These are phyloP conservation scores for Tetracladium setigerum DNA, from an alignment of 495 filamentous ascomycete genomes.

Conservation along the genomic window DNA sequence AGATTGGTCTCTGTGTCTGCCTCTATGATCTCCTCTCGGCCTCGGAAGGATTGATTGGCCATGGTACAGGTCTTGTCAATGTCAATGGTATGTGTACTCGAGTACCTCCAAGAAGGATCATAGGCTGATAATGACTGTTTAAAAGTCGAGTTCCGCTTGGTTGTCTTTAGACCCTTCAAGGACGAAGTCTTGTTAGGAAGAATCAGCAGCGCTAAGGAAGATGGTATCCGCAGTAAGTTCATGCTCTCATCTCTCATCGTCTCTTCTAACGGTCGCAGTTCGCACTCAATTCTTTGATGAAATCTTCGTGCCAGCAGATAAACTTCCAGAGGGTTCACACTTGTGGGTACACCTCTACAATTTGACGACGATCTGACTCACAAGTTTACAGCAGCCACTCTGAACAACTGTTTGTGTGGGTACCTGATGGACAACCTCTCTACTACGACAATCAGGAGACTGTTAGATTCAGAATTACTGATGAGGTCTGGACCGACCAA, in stretches of 20 bases:
- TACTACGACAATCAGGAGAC: conserved; percentile 85
- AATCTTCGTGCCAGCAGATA: conserved; percentile 64
- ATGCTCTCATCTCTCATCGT: neutral
- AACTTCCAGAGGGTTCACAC: conserved; percentile 61
- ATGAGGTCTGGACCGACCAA: conserved; percentile 85
- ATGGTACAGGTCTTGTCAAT: conserved; percentile 81
- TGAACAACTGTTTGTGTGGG: conserved; percentile 79
- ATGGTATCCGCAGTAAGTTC: conserved; percentile 67
- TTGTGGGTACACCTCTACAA: conserved; percentile 51
- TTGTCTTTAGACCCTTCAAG: conserved; percentile 94
- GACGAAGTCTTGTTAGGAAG: conserved; percentile 78
- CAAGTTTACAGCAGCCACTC: conserved; percentile 46
- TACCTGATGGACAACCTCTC: conserved; percentile 54
- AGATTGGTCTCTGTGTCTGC: conserved; percentile 86
- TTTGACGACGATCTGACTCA: conserved; percentile 7
- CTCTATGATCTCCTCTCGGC: conserved; percentile 80
- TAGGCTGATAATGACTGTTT: neutral
- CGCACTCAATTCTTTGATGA: conserved; percentile 86
- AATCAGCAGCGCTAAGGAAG: conserved; percentile 60
- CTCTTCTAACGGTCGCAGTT: conserved; percentile 37
- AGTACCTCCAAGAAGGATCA: neutral
- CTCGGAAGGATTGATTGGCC: conserved; percentile 87
- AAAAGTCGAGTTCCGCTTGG: conserved; percentile 78
- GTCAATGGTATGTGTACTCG: conserved; percentile 63
- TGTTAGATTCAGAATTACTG: conserved; percentile 74